Percentiles rank a stretch among this genome's conserved stretches.
phyloP scores from a whole-genome alignment of 2,329 filamentous ascomycete genomes.

The Furcasterigmium furcatum region DNA sequence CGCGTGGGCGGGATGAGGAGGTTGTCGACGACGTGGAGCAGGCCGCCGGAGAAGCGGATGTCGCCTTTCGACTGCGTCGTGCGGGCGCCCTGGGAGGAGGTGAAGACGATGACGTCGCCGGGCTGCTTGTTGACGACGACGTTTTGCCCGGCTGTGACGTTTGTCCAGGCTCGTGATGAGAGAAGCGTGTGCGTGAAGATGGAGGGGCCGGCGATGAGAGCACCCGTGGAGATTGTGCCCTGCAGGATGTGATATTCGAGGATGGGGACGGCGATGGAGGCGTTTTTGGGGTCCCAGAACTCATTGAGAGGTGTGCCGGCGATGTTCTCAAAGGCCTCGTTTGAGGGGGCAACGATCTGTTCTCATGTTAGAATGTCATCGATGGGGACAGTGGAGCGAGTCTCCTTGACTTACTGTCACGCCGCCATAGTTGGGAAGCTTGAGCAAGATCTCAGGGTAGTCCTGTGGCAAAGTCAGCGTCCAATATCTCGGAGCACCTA shows the following conservation, averaged over 20 bases:
- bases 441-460: conserved; percentile 40
- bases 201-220: conserved; percentile 30
- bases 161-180: conserved; percentile 35
- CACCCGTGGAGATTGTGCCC: conserved; percentile 38
- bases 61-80: conserved; percentile 38
- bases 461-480: conserved; percentile 24
- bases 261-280: conserved; percentile 41
- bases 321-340: conserved; percentile 54
- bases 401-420: conserved; percentile 35
- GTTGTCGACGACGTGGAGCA: conserved; percentile 50
- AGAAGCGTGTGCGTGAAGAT: conserved; percentile 41
- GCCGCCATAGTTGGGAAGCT: conserved; percentile 38
- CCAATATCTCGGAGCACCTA: conserved; percentile 2
- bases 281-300: conserved; percentile 40
- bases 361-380: not conserved
- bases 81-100: conserved; percentile 35
- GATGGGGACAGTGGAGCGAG: not conserved
- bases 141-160: conserved; percentile 46
- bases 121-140: conserved; percentile 42
- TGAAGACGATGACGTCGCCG: conserved; percentile 33
- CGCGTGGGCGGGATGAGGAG: conserved; percentile 43
- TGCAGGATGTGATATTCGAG: conserved; percentile 61
- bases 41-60: conserved; percentile 43
- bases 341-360: conserved; percentile 53
- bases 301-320: conserved; percentile 46